Evolutionary conservation across 768 basidiomycete genomes (phyloP).

Genomic region (Rhodotorula toruloides): DNA sequence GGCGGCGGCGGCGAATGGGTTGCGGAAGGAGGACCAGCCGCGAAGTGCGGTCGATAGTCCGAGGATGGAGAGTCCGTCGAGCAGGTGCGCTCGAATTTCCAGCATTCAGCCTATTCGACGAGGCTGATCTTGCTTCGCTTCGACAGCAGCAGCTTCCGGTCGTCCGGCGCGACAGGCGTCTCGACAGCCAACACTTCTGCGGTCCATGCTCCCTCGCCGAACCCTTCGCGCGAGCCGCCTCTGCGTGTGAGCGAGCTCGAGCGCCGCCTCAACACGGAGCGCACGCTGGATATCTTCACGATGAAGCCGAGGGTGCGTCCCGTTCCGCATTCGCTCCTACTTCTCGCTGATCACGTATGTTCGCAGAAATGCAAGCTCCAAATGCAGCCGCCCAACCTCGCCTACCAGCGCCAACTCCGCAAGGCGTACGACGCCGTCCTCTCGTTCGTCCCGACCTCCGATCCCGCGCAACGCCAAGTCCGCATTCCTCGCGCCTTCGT

Average conservation of each 20-base stretch:
- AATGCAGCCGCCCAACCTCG: constrained; percentile 71
- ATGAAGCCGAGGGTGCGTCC: constrained; percentile 78
- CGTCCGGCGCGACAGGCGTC: constrained; percentile 25
- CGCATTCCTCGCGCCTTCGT: constrained; percentile 73
- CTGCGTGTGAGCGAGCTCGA: constrained; percentile 71
- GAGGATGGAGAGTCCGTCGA: constrained; percentile 4
- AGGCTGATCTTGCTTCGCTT: no score
- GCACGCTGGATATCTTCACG: constrained; percentile 86
- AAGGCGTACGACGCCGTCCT: constrained; percentile 66
- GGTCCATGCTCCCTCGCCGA: constrained; percentile 46
- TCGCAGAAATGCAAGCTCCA: constrained; percentile 78
- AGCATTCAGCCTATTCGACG: no score
- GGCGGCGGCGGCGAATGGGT: background rate
- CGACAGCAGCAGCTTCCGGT: constrained; percentile 15
- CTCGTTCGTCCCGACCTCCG: constrained; percentile 62
- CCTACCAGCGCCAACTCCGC: constrained; percentile 72
- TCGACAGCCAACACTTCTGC: constrained; percentile 31
- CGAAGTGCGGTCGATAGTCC: constrained; percentile 10
- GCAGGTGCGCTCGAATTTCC: constrained; percentile 14
- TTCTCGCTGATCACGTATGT: constrained; percentile 1
- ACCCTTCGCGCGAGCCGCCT: constrained; percentile 47
- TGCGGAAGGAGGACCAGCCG: background rate
- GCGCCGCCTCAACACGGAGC: constrained; percentile 65
- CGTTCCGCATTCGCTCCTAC: constrained; percentile 4
- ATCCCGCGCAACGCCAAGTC: constrained; percentile 59